Evolutionary conservation across 352 stramenopile species (phyloP).

Genomic region (Globisporangium cederbergense): DNA sequence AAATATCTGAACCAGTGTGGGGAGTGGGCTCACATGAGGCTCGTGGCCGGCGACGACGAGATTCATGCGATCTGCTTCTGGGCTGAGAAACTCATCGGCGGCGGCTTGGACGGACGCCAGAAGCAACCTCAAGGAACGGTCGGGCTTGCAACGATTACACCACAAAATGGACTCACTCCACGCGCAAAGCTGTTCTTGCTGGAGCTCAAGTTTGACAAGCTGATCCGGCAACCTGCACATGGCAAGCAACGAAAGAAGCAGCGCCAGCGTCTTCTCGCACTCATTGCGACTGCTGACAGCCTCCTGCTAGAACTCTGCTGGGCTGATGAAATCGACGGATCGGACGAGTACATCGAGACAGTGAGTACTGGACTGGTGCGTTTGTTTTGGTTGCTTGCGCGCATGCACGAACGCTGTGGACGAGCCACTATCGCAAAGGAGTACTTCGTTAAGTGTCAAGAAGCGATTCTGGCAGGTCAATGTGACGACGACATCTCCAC

Average conservation of each 20-base stretch:
- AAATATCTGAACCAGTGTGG: conserved; percentile 62
- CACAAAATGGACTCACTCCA: conserved; percentile 25
- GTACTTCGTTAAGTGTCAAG: conserved; percentile 55
- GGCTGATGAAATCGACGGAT: conserved; percentile 26
- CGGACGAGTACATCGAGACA: conserved; percentile 1
- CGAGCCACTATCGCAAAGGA: conserved; percentile 43
- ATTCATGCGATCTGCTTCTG: conserved; percentile 50
- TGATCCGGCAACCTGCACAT: conserved; percentile 28
- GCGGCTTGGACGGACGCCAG: conserved; percentile 24
- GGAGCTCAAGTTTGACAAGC: conserved; percentile 51
- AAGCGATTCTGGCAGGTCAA: conserved; percentile 18
- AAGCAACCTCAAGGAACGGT: conserved; percentile 12
- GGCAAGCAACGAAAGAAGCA: conserved; percentile 24
- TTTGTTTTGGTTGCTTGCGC: conserved; percentile 56
- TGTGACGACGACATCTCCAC: neutral
- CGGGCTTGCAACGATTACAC: conserved; percentile 1
- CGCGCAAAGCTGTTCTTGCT: conserved; percentile 50
- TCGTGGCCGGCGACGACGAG: conserved; percentile 30
- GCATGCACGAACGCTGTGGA: conserved; percentile 41
- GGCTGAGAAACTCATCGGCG: conserved; percentile 49
- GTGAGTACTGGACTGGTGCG: conserved; percentile 21
- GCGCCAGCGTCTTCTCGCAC: conserved; percentile 20
- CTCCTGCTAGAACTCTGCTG: conserved; percentile 47
- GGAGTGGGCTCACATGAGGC: conserved; percentile 38
- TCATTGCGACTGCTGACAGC: conserved; percentile 28